Percentiles rank a stretch among this genome's conserved stretches.
phyloP scores from a whole-genome alignment of 371 early-diverging fungal species.

The Mycotypha africana region DNA sequence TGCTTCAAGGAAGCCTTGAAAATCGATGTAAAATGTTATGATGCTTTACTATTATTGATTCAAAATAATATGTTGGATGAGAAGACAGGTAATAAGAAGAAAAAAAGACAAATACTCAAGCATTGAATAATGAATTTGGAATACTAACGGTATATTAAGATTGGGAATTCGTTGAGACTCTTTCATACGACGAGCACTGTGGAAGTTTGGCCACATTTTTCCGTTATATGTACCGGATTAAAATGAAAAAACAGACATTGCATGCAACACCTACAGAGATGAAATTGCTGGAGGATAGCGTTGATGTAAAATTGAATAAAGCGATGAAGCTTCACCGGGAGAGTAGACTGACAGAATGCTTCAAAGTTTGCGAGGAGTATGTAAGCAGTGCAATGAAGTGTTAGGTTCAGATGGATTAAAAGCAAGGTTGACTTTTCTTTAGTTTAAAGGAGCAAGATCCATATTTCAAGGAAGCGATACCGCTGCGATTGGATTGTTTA shows the following conservation, averaged over 20 bases:
- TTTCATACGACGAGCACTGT: conserved; percentile 53
- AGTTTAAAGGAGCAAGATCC: conserved; percentile 60
- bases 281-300: conserved; percentile 42
- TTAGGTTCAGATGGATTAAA: no score
- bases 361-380: conserved; percentile 53
- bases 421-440: no score
- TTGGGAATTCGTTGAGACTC: conserved; percentile 48
- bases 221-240: conserved; percentile 51
- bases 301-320: conserved; percentile 54
- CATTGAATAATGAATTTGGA: no score
- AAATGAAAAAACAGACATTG: conserved; percentile 50
- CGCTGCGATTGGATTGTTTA: conserved; percentile 59
- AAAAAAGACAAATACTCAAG: no score
- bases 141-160: conserved; percentile 23
- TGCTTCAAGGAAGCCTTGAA: conserved; percentile 60
- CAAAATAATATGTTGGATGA: conserved; percentile 56
- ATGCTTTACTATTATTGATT: conserved; percentile 60
- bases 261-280: conserved; percentile 34
- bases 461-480: conserved; percentile 51
- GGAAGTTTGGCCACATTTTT: conserved; percentile 56
- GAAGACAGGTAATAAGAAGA: conserved; percentile 45
- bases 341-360: conserved; percentile 50
- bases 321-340: conserved; percentile 55
- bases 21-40: conserved; percentile 66
- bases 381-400: no score